Base-by-base conservation (phyloP, 2,329 filamentous ascomycete species). In the Trichoderma harzianum region DNA sequence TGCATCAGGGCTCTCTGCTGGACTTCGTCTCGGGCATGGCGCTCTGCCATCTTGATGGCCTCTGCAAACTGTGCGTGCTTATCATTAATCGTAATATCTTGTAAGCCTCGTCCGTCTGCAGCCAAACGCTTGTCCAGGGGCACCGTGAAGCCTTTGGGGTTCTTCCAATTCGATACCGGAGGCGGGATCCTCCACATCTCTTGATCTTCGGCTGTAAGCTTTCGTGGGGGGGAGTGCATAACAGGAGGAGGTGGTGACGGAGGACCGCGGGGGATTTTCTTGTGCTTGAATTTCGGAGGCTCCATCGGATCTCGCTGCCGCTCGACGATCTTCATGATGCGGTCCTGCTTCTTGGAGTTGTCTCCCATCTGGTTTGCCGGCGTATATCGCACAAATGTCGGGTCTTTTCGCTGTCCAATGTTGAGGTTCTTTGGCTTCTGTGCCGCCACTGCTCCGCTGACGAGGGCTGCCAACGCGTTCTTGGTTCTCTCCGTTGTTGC, bases 261-360 rank as follows among this genome's bases (percentile, higher is more conserved):
- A 11, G 96, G 95, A 43, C 95, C 95, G 76, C 94, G 89, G 11
- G 95, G 95, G 72, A 99, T 97, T 84, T 98, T 97, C 86, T 98
- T 98, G 84, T 98, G 94, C 83, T 98, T 98, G 85, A 98, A 98
- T 79, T 98, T 98, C 2, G 96, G 95, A 1, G 96, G 96, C 79
- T 98, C 95, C 92, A 98, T 93, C 0, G 96, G 96, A 82, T 99
- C 96, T 76, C 92, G 88, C 81, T 98, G 95, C 70, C 94, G 88
- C 81, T 98, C 94, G 47, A 98, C 94, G 82, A 99, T 98, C 86
- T 98, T 98, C 89, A 99, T 97, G 75, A 99, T 97, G 16, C 96
- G 91, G 78, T 98, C 95, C 77, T 94, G 93, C 84, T 97, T 97
- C 81, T 91, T 92, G 51, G 89, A 90, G 80, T 94, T 86, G 78